Conservation (phyloP, 495 filamentous ascomycete species). For the Aspergillus sparsus region DNA sequence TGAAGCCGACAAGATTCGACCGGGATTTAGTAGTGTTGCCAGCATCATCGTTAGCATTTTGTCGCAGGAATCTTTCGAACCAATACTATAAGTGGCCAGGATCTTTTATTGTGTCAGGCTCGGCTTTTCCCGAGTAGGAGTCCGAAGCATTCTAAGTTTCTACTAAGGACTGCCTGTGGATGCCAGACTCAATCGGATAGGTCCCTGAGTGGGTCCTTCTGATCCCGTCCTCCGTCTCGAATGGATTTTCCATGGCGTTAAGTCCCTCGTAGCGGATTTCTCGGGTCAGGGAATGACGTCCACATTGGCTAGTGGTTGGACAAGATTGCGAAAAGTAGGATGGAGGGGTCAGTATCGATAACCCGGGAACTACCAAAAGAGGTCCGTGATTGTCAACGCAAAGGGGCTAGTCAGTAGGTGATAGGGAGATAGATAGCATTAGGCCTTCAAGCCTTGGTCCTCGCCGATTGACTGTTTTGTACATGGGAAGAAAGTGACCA, state of each 20-base stretch:
- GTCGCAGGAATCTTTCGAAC: background rate
- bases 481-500: too few relatives aligned
- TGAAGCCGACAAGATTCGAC: constrained; percentile 1
- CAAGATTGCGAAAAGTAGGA: too few relatives aligned
- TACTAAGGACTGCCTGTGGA: constrained; percentile 10
- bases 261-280: background rate
- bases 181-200: constrained; percentile 1
- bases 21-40: background rate
- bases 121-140: constrained; percentile 16
- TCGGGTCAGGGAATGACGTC: background rate
- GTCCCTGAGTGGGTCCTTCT: background rate
- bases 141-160: constrained; percentile 3
- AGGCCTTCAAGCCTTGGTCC: too few relatives aligned
- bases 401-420: background rate
- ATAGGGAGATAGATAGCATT: too few relatives aligned
- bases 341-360: too few relatives aligned
- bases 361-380: background rate
- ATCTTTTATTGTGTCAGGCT: constrained; percentile 10
- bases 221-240: background rate
- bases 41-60: background rate
- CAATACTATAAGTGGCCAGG: background rate
- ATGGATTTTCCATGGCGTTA: background rate
- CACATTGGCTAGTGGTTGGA: background rate
- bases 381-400: background rate
- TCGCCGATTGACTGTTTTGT: too few relatives aligned